Evolutionary conservation across 2,329 filamentous ascomycete species (phyloP).

Genomic region (Clonostachys sp.): DNA sequence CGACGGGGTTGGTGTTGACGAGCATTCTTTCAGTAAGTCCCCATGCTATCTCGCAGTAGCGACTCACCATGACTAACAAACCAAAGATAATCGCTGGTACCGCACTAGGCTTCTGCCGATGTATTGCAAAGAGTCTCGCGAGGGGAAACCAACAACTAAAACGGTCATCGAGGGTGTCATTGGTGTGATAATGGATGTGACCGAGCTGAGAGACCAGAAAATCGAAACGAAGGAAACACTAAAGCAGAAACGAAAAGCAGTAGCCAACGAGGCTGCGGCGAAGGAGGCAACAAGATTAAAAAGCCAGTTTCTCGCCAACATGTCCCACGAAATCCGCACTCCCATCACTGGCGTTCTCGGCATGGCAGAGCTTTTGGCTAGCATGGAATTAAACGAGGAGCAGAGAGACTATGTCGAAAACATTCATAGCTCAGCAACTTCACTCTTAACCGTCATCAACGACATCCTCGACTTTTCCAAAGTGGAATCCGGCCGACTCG

Average conservation of each 20-base stretch:
- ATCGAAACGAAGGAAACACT: conserved; percentile 59
- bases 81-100: conserved; percentile 57
- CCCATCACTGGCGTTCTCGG: conserved; percentile 78
- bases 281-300: conserved; percentile 79
- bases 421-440: conserved; percentile 75
- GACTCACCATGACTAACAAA: conserved; percentile 4
- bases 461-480: conserved; percentile 90
- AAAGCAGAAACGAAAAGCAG: conserved; percentile 63
- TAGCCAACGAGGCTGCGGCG: conserved; percentile 73
- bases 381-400: conserved; percentile 64
- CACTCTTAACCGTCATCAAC: conserved; percentile 81
- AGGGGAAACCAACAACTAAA: conserved; percentile 37
- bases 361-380: conserved; percentile 71
- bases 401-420: conserved; percentile 73
- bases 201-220: conserved; percentile 63
- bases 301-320: conserved; percentile 74
- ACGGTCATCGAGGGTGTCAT: conserved; percentile 66
- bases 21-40: conserved; percentile 50
- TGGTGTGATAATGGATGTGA: conserved; percentile 76
- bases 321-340: conserved; percentile 76
- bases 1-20: conserved; percentile 61
- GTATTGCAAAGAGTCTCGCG: conserved; percentile 48
- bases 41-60: not conserved
- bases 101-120: conserved; percentile 68
- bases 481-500: conserved; percentile 71